Evolutionary conservation across 2,329 filamentous ascomycete genomes (phyloP).

Genomic region (Colletotrichum sp.): DNA sequence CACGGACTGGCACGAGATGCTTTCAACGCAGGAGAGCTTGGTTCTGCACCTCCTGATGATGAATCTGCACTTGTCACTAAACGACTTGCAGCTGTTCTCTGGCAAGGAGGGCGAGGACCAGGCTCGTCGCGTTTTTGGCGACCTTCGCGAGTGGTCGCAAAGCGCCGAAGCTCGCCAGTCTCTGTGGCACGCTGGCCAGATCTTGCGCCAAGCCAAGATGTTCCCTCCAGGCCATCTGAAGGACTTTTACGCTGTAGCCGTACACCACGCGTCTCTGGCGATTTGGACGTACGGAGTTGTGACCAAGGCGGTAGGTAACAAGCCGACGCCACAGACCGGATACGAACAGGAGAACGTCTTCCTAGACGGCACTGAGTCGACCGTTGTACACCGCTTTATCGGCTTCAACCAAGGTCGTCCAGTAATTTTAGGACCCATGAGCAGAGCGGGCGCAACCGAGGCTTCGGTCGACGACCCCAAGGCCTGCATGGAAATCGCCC

Average conservation of each 20-base stretch:
- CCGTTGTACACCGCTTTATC: slow-evolving; percentile 62
- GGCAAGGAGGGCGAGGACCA: slow-evolving; percentile 72
- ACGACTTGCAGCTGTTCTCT: slow-evolving; percentile 71
- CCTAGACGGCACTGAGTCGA: slow-evolving; percentile 61
- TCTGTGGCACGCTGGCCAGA: slow-evolving; percentile 72
- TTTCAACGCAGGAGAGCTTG: slow-evolving; percentile 50
- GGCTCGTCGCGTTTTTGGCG: slow-evolving; percentile 62
- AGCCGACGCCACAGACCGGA: slow-evolving; percentile 32
- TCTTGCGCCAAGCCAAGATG: slow-evolving; percentile 63
- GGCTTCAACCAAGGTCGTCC: slow-evolving; percentile 59
- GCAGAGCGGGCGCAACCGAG: slow-evolving; percentile 32
- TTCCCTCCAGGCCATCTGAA: slow-evolving; percentile 60
- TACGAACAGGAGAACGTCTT: slow-evolving; percentile 46
- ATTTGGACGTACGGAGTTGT: slow-evolving; percentile 75
- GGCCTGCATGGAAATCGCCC: slow-evolving; percentile 62
- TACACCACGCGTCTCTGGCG: slow-evolving; percentile 72
- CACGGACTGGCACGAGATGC: slow-evolving; percentile 44
- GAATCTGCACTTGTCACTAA: slow-evolving; percentile 68
- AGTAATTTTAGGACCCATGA: slow-evolving; percentile 45
- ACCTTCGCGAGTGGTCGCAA: slow-evolving; percentile 63
- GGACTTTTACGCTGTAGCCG: slow-evolving; percentile 71
- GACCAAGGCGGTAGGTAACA: slow-evolving; percentile 41
- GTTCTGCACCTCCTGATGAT: slow-evolving; percentile 63
- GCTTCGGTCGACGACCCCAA: slow-evolving; percentile 59
- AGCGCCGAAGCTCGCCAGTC: slow-evolving; percentile 62